Conservation (phyloP, 371 early-diverging fungal species). For the Capillidium rhysosporum region DNA sequence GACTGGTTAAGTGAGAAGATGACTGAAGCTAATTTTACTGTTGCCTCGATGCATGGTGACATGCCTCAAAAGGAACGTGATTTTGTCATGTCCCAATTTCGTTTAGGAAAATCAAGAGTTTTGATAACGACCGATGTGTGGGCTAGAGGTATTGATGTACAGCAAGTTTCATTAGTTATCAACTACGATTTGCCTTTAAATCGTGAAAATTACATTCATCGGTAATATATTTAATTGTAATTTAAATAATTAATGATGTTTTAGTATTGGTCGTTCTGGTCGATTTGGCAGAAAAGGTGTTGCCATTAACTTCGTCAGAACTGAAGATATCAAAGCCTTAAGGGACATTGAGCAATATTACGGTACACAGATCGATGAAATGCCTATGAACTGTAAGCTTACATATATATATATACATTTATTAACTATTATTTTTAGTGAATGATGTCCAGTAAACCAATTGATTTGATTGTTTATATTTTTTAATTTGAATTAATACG, state of each 20-base stretch:
- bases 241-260: too few relatives aligned
- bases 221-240: too few relatives aligned
- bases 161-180: constrained; percentile 96
- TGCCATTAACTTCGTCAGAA: constrained; percentile 96
- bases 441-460: too few relatives aligned
- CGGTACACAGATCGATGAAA: constrained; percentile 89
- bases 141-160: constrained; percentile 99
- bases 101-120: constrained; percentile 82
- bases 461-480: too few relatives aligned
- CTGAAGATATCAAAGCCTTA: constrained; percentile 82
- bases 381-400: constrained; percentile 91
- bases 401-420: too few relatives aligned
- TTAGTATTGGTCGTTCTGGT: constrained; percentile 99
- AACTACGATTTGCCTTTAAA: constrained; percentile 96
- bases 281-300: constrained; percentile 99
- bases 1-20: constrained; percentile 77
- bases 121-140: constrained; percentile 96
- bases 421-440: too few relatives aligned
- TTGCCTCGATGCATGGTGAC: constrained; percentile 91
- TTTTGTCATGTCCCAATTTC: constrained; percentile 94
- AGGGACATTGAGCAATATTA: constrained; percentile 91
- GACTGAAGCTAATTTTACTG: constrained; percentile 67
- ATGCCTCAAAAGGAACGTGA: constrained; percentile 95
- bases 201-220: constrained; percentile 94
- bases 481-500: too few relatives aligned